Evolutionary conservation across 306 rosid species (phyloP).

Genomic region (Cyclanthera cordifolia): DNA sequence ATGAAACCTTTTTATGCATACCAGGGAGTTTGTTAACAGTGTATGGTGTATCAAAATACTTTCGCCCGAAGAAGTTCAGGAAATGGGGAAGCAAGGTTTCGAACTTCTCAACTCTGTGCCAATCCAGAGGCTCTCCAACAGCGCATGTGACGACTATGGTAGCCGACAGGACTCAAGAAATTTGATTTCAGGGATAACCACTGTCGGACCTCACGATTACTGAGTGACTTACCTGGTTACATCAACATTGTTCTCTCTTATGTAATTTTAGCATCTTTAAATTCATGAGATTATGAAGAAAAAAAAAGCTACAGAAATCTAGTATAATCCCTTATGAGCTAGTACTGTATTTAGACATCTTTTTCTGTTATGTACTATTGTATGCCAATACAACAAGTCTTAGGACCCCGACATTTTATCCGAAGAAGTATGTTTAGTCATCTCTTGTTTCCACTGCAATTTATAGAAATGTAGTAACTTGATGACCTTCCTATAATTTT

Average conservation of each 20-base stretch:
- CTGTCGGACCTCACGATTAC: constrained; percentile 75
- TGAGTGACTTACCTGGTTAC: constrained; percentile 20
- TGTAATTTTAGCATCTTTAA: constrained; percentile 44
- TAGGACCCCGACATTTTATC: constrained; percentile 6
- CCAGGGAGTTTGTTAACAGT: constrained; percentile 88
- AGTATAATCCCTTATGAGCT: constrained; percentile 44
- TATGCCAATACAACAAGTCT: neutral
- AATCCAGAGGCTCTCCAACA: constrained; percentile 59
- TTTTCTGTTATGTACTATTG: constrained; percentile 6
- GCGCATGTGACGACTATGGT: constrained; percentile 52
- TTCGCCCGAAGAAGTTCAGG: constrained; percentile 91
- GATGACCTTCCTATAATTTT: no score
- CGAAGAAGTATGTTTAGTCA: neutral
- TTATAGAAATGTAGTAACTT: no score
- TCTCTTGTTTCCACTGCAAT: neutral
- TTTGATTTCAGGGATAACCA: constrained; percentile 50
- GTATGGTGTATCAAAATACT: constrained; percentile 95
- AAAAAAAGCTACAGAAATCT: constrained; percentile 32
- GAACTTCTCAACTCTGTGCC: constrained; percentile 67
- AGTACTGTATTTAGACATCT: constrained; percentile 45
- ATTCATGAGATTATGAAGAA: constrained; percentile 17
- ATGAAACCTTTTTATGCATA: neutral
- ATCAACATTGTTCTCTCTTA: constrained; percentile 22
- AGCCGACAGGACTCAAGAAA: constrained; percentile 78
- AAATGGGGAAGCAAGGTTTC: constrained; percentile 66